Conservation (phyloP, 192 early-diverging fungal genomes). For the Lobulomyces angularis region DNA sequence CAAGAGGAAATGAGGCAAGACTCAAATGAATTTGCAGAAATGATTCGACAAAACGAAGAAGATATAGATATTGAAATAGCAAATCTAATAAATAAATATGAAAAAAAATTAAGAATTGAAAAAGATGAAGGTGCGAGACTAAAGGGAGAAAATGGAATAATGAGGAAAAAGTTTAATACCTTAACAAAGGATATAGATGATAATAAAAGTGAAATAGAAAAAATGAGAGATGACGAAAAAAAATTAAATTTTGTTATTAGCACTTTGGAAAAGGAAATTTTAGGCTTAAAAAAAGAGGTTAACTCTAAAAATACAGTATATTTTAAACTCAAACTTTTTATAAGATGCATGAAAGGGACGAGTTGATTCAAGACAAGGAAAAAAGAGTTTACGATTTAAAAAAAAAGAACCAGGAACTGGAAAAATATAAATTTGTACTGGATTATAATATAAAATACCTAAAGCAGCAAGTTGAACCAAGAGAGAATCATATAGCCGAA, state of each 20-base stretch:
- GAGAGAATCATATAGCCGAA: slow-evolving; percentile 36
- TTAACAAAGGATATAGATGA: slow-evolving; percentile 48
- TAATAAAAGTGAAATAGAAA: slow-evolving; percentile 27
- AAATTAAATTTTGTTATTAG: slow-evolving; percentile 29
- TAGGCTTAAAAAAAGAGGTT: slow-evolving; percentile 35
- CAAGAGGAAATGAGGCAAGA: slow-evolving; percentile 24
- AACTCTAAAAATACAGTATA: neutral
- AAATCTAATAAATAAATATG: slow-evolving; percentile 24
- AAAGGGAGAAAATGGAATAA: slow-evolving; percentile 51
- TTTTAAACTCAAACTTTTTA: neutral
- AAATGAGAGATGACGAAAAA: slow-evolving; percentile 33
- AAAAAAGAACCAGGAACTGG: slow-evolving; percentile 50
- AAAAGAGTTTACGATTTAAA: slow-evolving; percentile 41
- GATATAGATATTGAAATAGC: slow-evolving; percentile 41
- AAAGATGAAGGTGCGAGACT: slow-evolving; percentile 37
- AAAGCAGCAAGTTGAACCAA: slow-evolving; percentile 43
- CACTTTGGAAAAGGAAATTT: slow-evolving; percentile 38
- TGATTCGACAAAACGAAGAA: slow-evolving; percentile 21
- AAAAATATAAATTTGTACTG: slow-evolving; percentile 50
- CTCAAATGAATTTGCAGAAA: slow-evolving; percentile 30
- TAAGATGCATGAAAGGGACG: slow-evolving; percentile 40
- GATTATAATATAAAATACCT: slow-evolving; percentile 45
- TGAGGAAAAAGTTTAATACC: slow-evolving; percentile 52
- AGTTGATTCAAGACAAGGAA: slow-evolving; percentile 45
- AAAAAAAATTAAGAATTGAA: slow-evolving; percentile 29